Evolutionary conservation across 495 filamentous ascomycete genomes (phyloP), one percentile per base, ranked within the genome.

Genomic region (Xylaria bambusicola): DNA sequence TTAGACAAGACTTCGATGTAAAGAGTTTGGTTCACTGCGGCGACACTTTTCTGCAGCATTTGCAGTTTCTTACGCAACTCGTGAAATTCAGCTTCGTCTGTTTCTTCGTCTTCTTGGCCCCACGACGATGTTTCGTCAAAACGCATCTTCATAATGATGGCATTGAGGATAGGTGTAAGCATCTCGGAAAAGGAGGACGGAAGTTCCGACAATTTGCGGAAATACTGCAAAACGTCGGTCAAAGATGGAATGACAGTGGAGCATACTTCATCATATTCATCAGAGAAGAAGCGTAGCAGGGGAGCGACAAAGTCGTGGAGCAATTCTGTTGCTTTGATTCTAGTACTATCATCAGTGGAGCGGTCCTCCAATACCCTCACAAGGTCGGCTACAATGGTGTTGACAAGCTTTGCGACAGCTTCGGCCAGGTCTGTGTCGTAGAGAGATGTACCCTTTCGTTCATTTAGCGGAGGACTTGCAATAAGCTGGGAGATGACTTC

Each of bases 1-100:
- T 88, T 87, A 47, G 84, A 90, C 54, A 99, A 74, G n/a, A 87
- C 88, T 15, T 92, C 86, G 40, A 96, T 86, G 68, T 93, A 97
- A 33, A 98, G 81, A 15, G 75, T 75, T 72, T 97, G 87, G 64
- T 98, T 89, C 21, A 95, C 88, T 12, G 84, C 84, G 8, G 94
- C 91, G 21, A 97, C 84, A 27, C 86, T 89, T 74, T 97, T 94
- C 72, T 99, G 94, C 23, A 98, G 77, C 23, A 90, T 84, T 66
- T 93, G 90, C 46, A 99, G 77, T 58, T 87, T 80, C 69, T 95
- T 97, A 51, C 95, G 84, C 40, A 98, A 84, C 52, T 97, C 93
- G 64, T 95, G 89, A 67, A 98, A 98, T 69, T 99, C 94, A n/a
- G 94, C 95, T 70, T 98, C 95, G 69, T 99, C 94, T 1, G 92